Conservation (phyloP, 2,329 filamentous ascomycete genomes). For the Diaporthe citri region DNA sequence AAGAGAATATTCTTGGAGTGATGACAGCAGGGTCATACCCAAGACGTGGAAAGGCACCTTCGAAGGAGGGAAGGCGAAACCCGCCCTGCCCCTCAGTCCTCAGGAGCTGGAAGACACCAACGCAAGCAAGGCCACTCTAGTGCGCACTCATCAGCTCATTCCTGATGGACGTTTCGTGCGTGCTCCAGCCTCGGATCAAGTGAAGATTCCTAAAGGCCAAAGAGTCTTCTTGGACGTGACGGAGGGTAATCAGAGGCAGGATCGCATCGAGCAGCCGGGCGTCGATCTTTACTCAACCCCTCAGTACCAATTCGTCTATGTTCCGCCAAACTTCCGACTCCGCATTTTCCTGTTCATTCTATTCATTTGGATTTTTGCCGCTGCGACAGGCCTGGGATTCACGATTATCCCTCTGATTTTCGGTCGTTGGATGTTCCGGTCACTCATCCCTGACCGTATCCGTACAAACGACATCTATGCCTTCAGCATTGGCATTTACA, state of each 20-base stretch:
- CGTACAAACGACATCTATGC: slow-evolving; percentile 96
- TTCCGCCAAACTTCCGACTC: slow-evolving; percentile 86
- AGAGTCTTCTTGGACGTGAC: slow-evolving; percentile 84
- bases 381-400: slow-evolving; percentile 84
- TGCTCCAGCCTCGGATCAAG: slow-evolving; percentile 94
- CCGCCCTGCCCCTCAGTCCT: slow-evolving; percentile 51
- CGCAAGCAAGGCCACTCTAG: slow-evolving; percentile 58
- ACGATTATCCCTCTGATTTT: slow-evolving; percentile 90
- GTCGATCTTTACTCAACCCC: slow-evolving; percentile 66
- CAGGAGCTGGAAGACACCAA: slow-evolving; percentile 54
- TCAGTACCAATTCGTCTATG: slow-evolving; percentile 79
- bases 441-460: slow-evolving; percentile 77
- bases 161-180: slow-evolving; percentile 87
- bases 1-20: slow-evolving; percentile 60
- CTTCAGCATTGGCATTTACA: slow-evolving; percentile 90
- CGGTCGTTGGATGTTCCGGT: slow-evolving; percentile 82
- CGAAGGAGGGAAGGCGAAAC: slow-evolving; percentile 60
- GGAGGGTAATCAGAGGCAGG: slow-evolving; percentile 74
- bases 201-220: slow-evolving; percentile 89
- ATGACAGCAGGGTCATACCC: slow-evolving; percentile 57
- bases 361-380: slow-evolving; percentile 93
- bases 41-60: slow-evolving; percentile 72
- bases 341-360: slow-evolving; percentile 89
- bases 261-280: slow-evolving; percentile 71
- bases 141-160: slow-evolving; percentile 66